phyloP scores from a whole-genome alignment of 1,284 basidiomycete genomes.

The Malassezia vespertilionis region DNA sequence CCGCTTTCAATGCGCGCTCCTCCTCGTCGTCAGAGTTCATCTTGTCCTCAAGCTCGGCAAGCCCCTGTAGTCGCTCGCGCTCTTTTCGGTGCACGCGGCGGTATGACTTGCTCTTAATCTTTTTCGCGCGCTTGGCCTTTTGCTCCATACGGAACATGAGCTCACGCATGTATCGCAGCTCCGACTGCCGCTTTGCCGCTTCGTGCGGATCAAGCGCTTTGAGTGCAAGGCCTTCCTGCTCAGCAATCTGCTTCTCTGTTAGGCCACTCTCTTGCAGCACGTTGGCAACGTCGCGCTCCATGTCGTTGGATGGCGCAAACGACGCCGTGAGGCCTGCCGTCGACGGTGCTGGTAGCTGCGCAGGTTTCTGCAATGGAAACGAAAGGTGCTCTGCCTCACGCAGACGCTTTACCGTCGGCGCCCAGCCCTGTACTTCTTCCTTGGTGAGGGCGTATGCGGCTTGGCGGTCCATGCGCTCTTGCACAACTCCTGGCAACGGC shows the following conservation, averaged over 20 bases:
- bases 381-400: slow-evolving; percentile 73
- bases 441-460: slow-evolving; percentile 90
- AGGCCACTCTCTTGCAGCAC: slow-evolving; percentile 46
- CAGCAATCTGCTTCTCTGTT: slow-evolving; percentile 58
- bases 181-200: slow-evolving; percentile 64
- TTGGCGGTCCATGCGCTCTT: slow-evolving; percentile 80
- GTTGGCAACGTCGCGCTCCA: slow-evolving; percentile 35
- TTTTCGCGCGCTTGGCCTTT: slow-evolving; percentile 78
- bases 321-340: slow-evolving; percentile 67
- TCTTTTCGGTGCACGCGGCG: slow-evolving; percentile 72
- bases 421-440: slow-evolving; percentile 87
- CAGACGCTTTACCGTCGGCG: slow-evolving; percentile 58
- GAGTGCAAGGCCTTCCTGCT: slow-evolving; percentile 70
- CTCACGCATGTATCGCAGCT: slow-evolving; percentile 77
- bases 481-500: slow-evolving; percentile 71
- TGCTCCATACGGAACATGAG: slow-evolving; percentile 85
- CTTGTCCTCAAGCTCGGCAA: slow-evolving; percentile 38
- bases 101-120: slow-evolving; percentile 93
- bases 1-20: slow-evolving; percentile 58
- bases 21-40: slow-evolving; percentile 38
- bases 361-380: slow-evolving; percentile 65
- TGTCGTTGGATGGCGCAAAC: slow-evolving; percentile 40
- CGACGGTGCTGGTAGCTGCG: slow-evolving; percentile 45
- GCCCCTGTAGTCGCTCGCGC: slow-evolving; percentile 53
- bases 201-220: slow-evolving; percentile 73